Base-by-base conservation (phyloP, 495 filamentous ascomycete species). In the Tuber borchii region DNA sequence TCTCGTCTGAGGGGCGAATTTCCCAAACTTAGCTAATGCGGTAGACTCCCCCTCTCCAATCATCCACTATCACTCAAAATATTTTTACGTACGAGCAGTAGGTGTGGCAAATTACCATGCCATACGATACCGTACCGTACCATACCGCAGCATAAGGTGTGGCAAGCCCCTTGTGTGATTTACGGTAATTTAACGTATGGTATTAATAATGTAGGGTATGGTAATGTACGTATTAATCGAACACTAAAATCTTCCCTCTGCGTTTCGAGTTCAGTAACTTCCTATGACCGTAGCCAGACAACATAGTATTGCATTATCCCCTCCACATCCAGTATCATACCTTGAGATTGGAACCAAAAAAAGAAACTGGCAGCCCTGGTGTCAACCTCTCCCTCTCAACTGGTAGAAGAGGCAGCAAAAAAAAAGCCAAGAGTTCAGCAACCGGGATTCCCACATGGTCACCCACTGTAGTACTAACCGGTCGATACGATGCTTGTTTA, bases 381-480 rank as follows among this genome's bases (percentile, higher is more conserved):
- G n/a, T 7, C n/a, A 17, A 17, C 16, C 16, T 22, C 22, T 65
- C 20, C 16, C 12, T 16, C 56, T 17, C 14, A 4, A 12, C 51
- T 4, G 22, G 6, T 14, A 3, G n/a, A 34, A 7, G 56, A 17
- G 6, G 26, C 12, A 10, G 26, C 12, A 2, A 19, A 65, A 65
- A 65, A 34, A 65, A 31, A 65, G 16, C 0, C 10, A 22, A 61
- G 48, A 56, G 48, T 56, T 56, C 48, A 56, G 48, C 48, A 56
- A 56, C 48, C 48, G 48, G 48, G 48, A 56, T 56, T 56, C 48
- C 48, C 48, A 56, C 48, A 56, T 56, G 48, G 48, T 56, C 48
- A 56, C 48, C 48, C 48, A 26, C 48, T 56, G 48, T 56, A 56
- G 48, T 56, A 56, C 48, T 56, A 56, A 26, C 48, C 48, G 48